Evolutionary conservation across 805 yeast genomes (phyloP), one percentile per base, ranked within the genome.

Genomic region (Aciculoconidium aculeatum): DNA sequence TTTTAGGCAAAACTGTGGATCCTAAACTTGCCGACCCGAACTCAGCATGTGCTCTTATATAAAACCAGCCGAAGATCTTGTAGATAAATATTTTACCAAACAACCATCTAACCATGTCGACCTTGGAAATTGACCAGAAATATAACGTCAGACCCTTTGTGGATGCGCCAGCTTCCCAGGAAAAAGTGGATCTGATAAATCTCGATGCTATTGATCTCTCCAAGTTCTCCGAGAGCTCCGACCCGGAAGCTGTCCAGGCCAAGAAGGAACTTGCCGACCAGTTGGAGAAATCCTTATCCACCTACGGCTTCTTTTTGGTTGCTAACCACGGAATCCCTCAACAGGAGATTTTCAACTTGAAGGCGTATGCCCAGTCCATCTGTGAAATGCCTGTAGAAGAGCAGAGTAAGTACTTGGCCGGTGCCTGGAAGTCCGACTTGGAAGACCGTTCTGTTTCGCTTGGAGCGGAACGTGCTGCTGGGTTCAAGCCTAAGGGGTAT

Each of bases 401-500:
- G n/a, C 30, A 36, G 20, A 23, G 23, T 11, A 23, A 30, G 14
- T 32, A 23, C 11, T 28, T 36, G 26, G 36, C 40, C 8, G 36
- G 40, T 13, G 37, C 40, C 4, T 28, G 34, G 26, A 36, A 21
- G 17, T 30, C 34, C 5, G 40, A 36, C 21, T 26, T 25, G 25
- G 40, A 36, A 13, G 36, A 36, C 23, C 17, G 34, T 4, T 11
- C 31, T 9, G 21, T 12, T 6, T 47, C 53, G 2, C 37, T 58
- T 8, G 74, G 75, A 0, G 69, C 67, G 6, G 70, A 68, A 36
- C 47, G 72, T 12, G 73, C 71, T 5, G 48, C 49, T 20, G 75
- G 74, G 0, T 69, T 50, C 47, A 69, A 69, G 38, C 74, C 74
- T 3, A 53, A 51, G 23, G 68, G 69, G 13, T 67, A 67, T 38